phyloP scores from a whole-genome alignment of 345 rosid genomes.

The Zanthoxylum bungeanum region DNA sequence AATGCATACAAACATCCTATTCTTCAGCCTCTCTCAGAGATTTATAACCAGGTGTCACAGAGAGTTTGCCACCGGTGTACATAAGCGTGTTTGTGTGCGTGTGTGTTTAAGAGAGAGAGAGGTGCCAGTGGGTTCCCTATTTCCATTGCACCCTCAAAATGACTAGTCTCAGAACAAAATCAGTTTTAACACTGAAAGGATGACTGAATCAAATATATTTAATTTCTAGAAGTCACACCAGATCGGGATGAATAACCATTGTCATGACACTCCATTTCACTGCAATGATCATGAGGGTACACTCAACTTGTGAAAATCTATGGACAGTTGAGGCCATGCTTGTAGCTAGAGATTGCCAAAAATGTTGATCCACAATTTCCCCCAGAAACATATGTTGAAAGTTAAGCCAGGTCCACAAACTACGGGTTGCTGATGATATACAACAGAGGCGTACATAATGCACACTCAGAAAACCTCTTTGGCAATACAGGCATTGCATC shows the following conservation, averaged over 20 bases:
- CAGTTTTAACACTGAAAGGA: background rate
- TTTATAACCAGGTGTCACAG: background rate
- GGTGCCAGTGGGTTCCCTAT: background rate
- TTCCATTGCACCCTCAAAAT: background rate
- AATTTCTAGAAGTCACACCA: background rate
- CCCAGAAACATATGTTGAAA: background rate
- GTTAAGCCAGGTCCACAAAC: background rate
- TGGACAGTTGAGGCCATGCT: background rate
- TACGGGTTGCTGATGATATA: background rate
- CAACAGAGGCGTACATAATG: background rate
- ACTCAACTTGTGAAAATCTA: background rate
- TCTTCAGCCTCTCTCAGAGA: background rate
- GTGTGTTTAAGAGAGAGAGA: background rate
- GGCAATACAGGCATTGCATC: conserved; percentile 1
- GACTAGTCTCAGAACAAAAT: background rate
- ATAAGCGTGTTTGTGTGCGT: background rate
- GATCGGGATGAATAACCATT: background rate
- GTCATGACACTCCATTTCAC: background rate
- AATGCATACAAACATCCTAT: background rate
- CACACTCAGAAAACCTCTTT: background rate
- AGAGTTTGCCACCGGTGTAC: background rate
- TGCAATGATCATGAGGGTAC: background rate
- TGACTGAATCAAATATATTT: background rate
- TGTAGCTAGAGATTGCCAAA: conserved; percentile 1
- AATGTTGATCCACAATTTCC: background rate